Evolutionary conservation across 257 asterid species (phyloP).

Genomic region (Leonotis leonurus): DNA sequence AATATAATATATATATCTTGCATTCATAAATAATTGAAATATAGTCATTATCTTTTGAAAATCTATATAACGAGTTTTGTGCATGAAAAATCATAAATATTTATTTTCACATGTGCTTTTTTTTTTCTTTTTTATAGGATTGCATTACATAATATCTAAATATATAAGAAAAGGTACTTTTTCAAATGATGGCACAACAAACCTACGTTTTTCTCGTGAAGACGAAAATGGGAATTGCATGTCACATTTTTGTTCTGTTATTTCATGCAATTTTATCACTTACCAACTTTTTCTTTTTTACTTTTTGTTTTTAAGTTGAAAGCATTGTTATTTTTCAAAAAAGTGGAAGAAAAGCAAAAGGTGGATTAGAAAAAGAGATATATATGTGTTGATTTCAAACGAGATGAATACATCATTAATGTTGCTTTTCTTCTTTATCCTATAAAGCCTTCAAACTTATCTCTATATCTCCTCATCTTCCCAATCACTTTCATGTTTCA

Average conservation of each 20-base stretch:
- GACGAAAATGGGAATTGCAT: neutral
- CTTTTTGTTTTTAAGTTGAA: neutral
- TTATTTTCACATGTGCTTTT: no score
- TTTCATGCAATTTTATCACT: constrained; percentile 4
- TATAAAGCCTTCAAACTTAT: neutral
- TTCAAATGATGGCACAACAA: no score
- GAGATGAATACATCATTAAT: neutral
- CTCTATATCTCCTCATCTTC: neutral
- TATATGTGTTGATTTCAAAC: neutral
- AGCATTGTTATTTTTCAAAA: neutral
- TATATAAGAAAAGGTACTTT: no score
- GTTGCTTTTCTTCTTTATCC: constrained; percentile 4
- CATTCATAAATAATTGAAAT: no score
- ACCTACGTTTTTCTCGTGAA: constrained; percentile 6
- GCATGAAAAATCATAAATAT: no score
- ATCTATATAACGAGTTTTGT: no score
- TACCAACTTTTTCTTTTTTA: neutral
- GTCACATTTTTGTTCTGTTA: constrained; percentile 11
- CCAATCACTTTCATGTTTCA: neutral
- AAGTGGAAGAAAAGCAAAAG: neutral
- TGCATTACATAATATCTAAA: no score
- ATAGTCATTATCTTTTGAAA: no score
- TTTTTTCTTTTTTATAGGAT: no score
- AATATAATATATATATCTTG: no score
- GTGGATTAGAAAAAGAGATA: neutral